Evolutionary conservation across 2,329 filamentous ascomycete species (phyloP).

Genomic region (Simplicillium sp.): DNA sequence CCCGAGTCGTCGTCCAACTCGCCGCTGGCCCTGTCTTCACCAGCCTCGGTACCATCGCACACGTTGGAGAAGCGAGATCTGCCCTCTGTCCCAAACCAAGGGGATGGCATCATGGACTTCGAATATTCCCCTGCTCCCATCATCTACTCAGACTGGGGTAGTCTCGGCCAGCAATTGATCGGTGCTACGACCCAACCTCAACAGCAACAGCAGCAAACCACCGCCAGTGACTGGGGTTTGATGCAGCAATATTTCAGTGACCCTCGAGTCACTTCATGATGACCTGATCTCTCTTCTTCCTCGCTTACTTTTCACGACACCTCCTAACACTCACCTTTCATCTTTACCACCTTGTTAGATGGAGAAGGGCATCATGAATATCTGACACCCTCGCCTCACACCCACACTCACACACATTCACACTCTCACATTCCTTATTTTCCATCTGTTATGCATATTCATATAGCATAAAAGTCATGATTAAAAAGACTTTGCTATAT

Average conservation of each 20-base stretch:
- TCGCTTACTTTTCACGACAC: background rate
- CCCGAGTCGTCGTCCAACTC: conserved; percentile 23
- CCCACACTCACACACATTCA: background rate
- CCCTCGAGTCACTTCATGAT: background rate
- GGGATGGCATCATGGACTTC: conserved; percentile 30
- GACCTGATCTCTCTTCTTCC: background rate
- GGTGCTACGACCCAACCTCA: background rate
- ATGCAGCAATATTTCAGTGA: background rate
- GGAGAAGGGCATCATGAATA: background rate
- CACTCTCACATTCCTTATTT: background rate
- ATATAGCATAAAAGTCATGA: too few species aligned
- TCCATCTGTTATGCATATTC: too few species aligned
- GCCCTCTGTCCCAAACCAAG: conserved; percentile 17
- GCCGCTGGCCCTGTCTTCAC: conserved; percentile 16
- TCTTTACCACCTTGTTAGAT: too few species aligned
- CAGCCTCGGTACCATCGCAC: conserved; percentile 14
- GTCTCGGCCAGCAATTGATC: conserved; percentile 13
- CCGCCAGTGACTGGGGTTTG: background rate
- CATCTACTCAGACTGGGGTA: conserved; percentile 32
- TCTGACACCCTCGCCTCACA: background rate
- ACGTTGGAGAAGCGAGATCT: conserved; percentile 26
- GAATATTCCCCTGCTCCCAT: conserved; percentile 28
- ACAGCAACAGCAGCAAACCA: background rate
- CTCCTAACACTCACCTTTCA: background rate
- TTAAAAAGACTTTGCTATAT: background rate